Evolutionary conservation across 306 rosid genomes (phyloP), one percentile per base, ranked within the genome.

Genomic region (Boehmeria nivea): DNA sequence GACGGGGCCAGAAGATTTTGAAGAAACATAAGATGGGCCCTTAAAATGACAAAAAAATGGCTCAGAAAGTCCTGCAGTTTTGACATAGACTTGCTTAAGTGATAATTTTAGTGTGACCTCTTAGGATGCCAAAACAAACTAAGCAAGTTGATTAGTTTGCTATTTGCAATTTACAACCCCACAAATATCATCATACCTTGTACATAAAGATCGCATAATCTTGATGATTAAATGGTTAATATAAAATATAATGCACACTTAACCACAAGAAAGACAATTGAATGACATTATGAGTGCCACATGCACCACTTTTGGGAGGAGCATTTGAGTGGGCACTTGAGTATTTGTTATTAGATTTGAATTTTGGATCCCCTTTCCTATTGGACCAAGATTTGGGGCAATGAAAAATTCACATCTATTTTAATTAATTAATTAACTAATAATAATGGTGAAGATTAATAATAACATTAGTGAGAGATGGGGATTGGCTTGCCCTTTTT

Each of bases 231-330:
- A 11, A 16, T 13, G 26, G 21, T 43, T 17, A 18, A 54, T 54
- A 55, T 43, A 36, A 27, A 9, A 39, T n/a, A 58, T 45, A 54
- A 66, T 19, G 60, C 75, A 76, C 63, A 66, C 40, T 60, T 66
- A 67, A 65, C 45, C 70, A 67, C 73, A 78, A 67, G 72, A 78
- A 73, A 88, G 94, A 88, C 94, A 82, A 82, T 64, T 69, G 50
- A 59, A 63, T 58, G 66, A 36, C 65, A 85, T 85, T 49, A 88
- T 78, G 67, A 72, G 72, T 47, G 68, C 59, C 86, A 72, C 94
- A 81, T 72, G 81, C 83, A 43, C 47, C 76, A 52, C 79, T 77
- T 82, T 79, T 74, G 24, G 65, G 67, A 60, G 27, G 38, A 70
- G 72, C 24, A 71, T 58, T 81, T 66, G 83, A 81, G 81, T 78